Evolutionary conservation across 257 asterid genomes (phyloP).

Genomic region (Cynanchum wilfordii): DNA sequence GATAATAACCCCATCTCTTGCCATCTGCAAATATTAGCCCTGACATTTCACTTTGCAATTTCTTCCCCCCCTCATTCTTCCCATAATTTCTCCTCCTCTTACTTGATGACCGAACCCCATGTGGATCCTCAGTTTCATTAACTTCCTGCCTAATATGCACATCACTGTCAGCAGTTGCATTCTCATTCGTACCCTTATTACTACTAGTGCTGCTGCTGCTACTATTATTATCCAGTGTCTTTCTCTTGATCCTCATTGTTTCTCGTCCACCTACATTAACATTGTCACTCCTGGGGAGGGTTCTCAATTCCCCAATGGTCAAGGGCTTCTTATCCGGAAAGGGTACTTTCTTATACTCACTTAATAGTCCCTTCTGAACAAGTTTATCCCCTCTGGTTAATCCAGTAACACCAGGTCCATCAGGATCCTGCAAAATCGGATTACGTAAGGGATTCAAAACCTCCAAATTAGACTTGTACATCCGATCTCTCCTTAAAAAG

Average conservation of each 20-base stretch:
- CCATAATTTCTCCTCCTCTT: slow-evolving; percentile 3
- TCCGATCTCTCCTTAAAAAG: slow-evolving; percentile 76
- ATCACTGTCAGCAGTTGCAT: not conserved
- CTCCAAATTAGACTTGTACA: slow-evolving; percentile 82
- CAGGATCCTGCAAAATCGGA: slow-evolving; percentile 90
- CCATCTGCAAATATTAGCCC: slow-evolving; percentile 73
- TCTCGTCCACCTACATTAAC: slow-evolving; percentile 9
- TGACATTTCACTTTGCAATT: slow-evolving; percentile 25
- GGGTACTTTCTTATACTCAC: slow-evolving; percentile 58
- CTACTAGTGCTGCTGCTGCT: not conserved
- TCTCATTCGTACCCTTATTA: not conserved
- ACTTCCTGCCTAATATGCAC: slow-evolving; percentile 9
- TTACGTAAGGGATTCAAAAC: slow-evolving; percentile 69
- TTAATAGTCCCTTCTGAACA: slow-evolving; percentile 50
- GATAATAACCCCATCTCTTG: slow-evolving; percentile 93
- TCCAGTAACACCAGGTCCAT: slow-evolving; percentile 65
- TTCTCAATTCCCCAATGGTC: slow-evolving; percentile 29
- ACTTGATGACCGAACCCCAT: slow-evolving; percentile 1
- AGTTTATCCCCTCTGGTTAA: slow-evolving; percentile 79
- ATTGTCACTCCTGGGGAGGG: slow-evolving; percentile 9
- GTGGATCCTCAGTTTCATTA: slow-evolving; percentile 4
- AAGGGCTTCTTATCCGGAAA: slow-evolving; percentile 62
- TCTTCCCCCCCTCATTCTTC: slow-evolving; percentile 7
- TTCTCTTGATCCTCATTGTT: slow-evolving; percentile 41
- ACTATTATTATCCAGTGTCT: slow-evolving; percentile 40